phyloP scores from a whole-genome alignment of 2,329 filamentous ascomycete species.

The Scedosporium boydii region DNA sequence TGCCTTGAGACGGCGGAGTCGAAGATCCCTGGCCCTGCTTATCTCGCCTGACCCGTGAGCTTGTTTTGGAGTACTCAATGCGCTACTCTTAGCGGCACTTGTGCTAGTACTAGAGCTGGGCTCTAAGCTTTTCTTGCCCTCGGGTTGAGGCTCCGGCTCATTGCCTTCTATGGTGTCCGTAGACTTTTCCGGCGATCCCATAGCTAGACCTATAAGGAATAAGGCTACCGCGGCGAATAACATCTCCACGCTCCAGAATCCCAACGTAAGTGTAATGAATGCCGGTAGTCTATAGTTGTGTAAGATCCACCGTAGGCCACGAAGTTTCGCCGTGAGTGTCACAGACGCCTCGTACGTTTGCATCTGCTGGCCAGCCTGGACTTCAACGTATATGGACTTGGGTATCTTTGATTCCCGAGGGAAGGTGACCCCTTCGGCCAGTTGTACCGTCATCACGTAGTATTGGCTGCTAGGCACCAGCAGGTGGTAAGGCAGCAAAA shows the following conservation, averaged over 20 bases:
- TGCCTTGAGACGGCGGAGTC: background rate
- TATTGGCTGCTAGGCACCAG: conserved; percentile 51
- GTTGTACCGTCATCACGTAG: conserved; percentile 52
- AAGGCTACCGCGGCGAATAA: conserved; percentile 57
- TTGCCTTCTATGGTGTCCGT: conserved; percentile 9
- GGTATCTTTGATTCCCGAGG: conserved; percentile 28
- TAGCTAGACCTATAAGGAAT: conserved; percentile 30
- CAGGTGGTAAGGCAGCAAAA: conserved; percentile 61
- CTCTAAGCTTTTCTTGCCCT: no score
- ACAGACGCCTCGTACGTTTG: conserved; percentile 68
- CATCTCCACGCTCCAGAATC: conserved; percentile 74
- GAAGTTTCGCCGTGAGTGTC: conserved; percentile 63
- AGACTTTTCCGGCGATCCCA: conserved; percentile 8
- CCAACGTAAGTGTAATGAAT: conserved; percentile 55
- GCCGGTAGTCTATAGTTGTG: conserved; percentile 67
- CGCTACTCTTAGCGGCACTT: no score
- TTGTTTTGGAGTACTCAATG: background rate
- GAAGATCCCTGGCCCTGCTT: background rate
- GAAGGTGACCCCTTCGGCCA: conserved; percentile 70
- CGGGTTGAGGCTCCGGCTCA: background rate
- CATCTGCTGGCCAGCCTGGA: conserved; percentile 59
- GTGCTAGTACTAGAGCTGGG: no score
- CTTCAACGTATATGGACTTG: conserved; percentile 44
- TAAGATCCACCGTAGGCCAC: conserved; percentile 76
- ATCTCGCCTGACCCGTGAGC: background rate